Conservation (phyloP, 208 protist genomes). For the Wallacemonas collosoma region DNA sequence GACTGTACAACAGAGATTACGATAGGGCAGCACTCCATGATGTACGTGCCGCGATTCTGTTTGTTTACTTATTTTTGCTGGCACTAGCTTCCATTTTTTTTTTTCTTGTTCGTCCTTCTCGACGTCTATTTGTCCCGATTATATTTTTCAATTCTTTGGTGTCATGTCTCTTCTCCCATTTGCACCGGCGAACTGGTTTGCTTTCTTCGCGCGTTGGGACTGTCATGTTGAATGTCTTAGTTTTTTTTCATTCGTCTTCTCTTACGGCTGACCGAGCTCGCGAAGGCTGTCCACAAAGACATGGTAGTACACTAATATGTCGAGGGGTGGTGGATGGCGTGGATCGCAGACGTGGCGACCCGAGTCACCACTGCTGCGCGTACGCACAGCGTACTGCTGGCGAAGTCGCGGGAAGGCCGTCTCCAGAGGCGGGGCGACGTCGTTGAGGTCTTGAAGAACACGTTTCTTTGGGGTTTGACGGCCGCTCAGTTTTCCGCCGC, state of each 20-base stretch:
- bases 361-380: background rate
- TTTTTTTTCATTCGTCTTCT: background rate
- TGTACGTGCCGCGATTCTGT: too few species aligned
- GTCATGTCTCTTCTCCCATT: too few species aligned
- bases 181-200: background rate
- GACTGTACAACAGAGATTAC: too few species aligned
- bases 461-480: background rate
- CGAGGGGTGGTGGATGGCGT: conserved; percentile 51
- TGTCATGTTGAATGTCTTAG: background rate
- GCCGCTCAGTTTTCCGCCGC: conserved; percentile 5
- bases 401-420: conserved; percentile 56
- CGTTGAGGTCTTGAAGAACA: conserved; percentile 21
- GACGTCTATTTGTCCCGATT: background rate
- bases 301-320: conserved; percentile 71
- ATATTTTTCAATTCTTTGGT: background rate
- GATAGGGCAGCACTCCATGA: too few species aligned
- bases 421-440: conserved; percentile 33
- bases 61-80: background rate
- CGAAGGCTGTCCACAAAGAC: conserved; percentile 63
- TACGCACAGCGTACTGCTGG: conserved; percentile 32
- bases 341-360: conserved; percentile 15
- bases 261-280: conserved; percentile 26
- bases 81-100: conserved; percentile 1
- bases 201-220: too few species aligned
- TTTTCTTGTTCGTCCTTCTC: background rate